Evolutionary conservation across 2,329 filamentous ascomycete genomes (phyloP), one percentile per base, ranked within the genome.

Genomic region (Paecilomyces formosus): DNA sequence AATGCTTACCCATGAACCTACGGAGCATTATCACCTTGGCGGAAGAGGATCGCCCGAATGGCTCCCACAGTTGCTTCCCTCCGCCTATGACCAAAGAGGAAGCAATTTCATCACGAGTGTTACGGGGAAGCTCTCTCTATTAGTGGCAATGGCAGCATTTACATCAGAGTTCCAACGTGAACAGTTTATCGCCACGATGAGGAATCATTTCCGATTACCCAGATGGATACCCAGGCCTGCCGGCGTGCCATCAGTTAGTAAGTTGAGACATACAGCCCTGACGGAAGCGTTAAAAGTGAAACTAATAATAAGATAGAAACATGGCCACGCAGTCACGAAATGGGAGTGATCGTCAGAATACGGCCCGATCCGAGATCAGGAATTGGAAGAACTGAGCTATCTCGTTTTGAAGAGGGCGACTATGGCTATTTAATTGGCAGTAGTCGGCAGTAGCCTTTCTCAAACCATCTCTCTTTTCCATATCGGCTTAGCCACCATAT

Each of bases 81-180:
- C 3, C 13, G 53, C 55, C n/a, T 60, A 60, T 55, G 45, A 58
- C n/a, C 54, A 28, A 24, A 6, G 15, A 4, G 18, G n/a, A 22
- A 55, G 35, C 24, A 26, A 13, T 24, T 9, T 24, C 18, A 30
- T 9, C 13, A 60, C 53, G 11, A 52, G 24, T 13, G 33, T 60
- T 50, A 55, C 53, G 15, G 58, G 58, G n/a, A 30, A 60, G 39
- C 35, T 60, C 11, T 53, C 53, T 30, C 21, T 60, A 7, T 45
- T 60, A 21, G 22, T 60, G 18, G 58, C 55, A 2, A 35, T 60
- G 12, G 58, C 53, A 3, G 58, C 58, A 13, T 60, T 60, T 35
- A 57, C 55, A 24, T 58, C 55, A n/a, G 58, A 60, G 30, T 53
- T 56, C 4, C 4, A 12, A 9, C 39, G 55, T 18, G 22, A 26